Evolutionary conservation across 805 yeast species (phyloP).

Genomic region (Yarrowia sp.): DNA sequence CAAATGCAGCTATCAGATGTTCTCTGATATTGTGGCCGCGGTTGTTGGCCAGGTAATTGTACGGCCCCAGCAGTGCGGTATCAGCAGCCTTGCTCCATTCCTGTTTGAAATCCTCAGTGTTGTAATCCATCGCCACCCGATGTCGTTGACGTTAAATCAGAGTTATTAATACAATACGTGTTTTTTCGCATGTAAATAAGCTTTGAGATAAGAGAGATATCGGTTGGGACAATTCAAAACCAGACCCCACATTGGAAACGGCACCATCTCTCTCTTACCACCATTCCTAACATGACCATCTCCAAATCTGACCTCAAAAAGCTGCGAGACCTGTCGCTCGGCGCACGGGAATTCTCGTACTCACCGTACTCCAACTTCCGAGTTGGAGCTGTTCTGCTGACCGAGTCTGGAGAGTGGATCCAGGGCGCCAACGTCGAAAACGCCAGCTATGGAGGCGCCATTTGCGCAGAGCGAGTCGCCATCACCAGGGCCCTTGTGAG

Average conservation of each 20-base stretch:
- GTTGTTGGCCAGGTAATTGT: slow-evolving; percentile 46
- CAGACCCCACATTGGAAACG: background rate
- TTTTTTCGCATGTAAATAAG: background rate
- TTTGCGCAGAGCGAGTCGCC: slow-evolving; percentile 76
- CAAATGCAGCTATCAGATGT: slow-evolving; percentile 51
- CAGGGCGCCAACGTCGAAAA: slow-evolving; percentile 90
- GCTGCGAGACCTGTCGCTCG: slow-evolving; percentile 14
- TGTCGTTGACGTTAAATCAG: background rate
- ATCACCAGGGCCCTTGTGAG: slow-evolving; percentile 52
- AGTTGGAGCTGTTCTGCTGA: slow-evolving; percentile 76
- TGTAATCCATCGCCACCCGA: slow-evolving; percentile 9
- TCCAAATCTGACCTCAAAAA: background rate
- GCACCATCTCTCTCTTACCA: background rate
- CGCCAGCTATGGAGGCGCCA: slow-evolving; percentile 77
- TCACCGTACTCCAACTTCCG: slow-evolving; percentile 73
- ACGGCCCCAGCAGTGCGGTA: slow-evolving; percentile 44
- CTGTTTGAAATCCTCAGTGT: background rate
- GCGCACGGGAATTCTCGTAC: slow-evolving; percentile 42
- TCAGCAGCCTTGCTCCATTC: slow-evolving; percentile 16
- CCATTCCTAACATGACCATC: background rate
- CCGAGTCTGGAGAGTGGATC: slow-evolving; percentile 48
- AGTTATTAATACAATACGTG: background rate
- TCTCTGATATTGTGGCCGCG: slow-evolving; percentile 59
- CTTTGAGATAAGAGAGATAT: slow-evolving; percentile 8
- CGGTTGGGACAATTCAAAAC: background rate